Percentiles rank a stretch among this genome's conserved stretches.
Conservation (phyloP, 2,329 filamentous ascomycete genomes). For the Camillea tinctor region DNA sequence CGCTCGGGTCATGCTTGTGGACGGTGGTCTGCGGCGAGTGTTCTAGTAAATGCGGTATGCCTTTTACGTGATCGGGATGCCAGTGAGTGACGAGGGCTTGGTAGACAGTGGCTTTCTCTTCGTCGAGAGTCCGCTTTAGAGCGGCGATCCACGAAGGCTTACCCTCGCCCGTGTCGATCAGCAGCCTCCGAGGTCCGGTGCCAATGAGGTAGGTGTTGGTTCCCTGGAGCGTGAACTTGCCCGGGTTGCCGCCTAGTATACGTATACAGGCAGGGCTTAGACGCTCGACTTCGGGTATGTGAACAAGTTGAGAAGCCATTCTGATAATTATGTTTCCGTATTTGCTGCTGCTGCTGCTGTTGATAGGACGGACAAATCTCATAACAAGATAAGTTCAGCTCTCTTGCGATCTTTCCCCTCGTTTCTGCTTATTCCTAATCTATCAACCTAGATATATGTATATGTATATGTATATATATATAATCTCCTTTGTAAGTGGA, state of each 20-base stretch:
- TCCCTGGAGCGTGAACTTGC: constrained; percentile 73
- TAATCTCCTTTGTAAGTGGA: too few species aligned
- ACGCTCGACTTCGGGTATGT: constrained; percentile 71
- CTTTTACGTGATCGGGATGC: constrained; percentile 84
- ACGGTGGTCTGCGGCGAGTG: constrained; percentile 63
- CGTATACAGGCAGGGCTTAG: constrained; percentile 77
- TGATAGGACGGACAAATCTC: constrained; percentile 14
- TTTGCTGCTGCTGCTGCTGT: constrained; percentile 15
- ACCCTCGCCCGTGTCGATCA: constrained; percentile 91
- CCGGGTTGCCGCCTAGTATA: constrained; percentile 86
- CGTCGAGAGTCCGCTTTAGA: constrained; percentile 61
- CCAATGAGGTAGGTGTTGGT: constrained; percentile 96
- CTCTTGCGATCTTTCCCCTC: not conserved
- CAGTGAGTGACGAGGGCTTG: constrained; percentile 82
- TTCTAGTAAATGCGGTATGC: constrained; percentile 66
- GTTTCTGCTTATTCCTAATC: not conserved
- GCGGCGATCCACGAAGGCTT: constrained; percentile 68
- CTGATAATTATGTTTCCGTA: constrained; percentile 16
- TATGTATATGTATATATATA: not conserved
- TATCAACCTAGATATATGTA: not conserved
- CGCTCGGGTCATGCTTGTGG: constrained; percentile 63
- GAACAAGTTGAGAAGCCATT: constrained; percentile 62
- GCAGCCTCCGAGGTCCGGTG: constrained; percentile 66
- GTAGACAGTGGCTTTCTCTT: constrained; percentile 68
- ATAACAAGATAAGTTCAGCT: constrained; percentile 20